phyloP scores from a whole-genome alignment of 1,284 basidiomycete genomes.

The Ganoderma leucocontextum region DNA sequence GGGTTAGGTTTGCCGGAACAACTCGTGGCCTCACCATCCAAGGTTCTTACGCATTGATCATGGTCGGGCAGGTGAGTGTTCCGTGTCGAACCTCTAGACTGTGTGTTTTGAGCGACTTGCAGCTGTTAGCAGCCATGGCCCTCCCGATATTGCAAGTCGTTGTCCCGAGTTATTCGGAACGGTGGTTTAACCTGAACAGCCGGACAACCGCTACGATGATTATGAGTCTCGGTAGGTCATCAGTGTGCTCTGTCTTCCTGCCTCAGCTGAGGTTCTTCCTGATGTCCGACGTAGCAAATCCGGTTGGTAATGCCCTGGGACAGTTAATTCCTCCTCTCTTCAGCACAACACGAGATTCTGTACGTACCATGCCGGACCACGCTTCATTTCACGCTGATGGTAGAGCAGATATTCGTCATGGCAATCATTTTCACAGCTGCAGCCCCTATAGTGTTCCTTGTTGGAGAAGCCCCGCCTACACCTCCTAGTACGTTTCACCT shows the following conservation, averaged over 20 bases:
- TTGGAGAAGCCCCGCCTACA: slow-evolving; percentile 56
- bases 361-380: slow-evolving; percentile 6
- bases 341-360: slow-evolving; percentile 62
- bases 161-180: slow-evolving; percentile 75
- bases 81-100: not conserved
- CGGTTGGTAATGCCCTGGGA: slow-evolving; percentile 59
- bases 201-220: slow-evolving; percentile 85
- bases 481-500: slow-evolving; percentile 69
- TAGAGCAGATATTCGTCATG: slow-evolving; percentile 67
- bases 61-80: slow-evolving; percentile 69
- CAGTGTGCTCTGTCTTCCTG: not conserved
- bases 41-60: slow-evolving; percentile 66
- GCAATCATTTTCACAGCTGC: slow-evolving; percentile 74
- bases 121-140: slow-evolving; percentile 62
- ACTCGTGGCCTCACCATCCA: slow-evolving; percentile 53
- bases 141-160: slow-evolving; percentile 78
- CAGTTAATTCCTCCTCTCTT: slow-evolving; percentile 76
- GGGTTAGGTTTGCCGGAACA: slow-evolving; percentile 82
- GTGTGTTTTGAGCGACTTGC: not conserved
- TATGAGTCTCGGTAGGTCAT: slow-evolving; percentile 66
- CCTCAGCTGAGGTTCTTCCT: not conserved
- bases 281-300: slow-evolving; percentile 28
- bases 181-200: slow-evolving; percentile 78
- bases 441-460: slow-evolving; percentile 62
- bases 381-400: not conserved